These are phyloP conservation scores for Carex parvula DNA, from an alignment of 176 grass and related monocot species.

Conservation along the genomic window DNA sequence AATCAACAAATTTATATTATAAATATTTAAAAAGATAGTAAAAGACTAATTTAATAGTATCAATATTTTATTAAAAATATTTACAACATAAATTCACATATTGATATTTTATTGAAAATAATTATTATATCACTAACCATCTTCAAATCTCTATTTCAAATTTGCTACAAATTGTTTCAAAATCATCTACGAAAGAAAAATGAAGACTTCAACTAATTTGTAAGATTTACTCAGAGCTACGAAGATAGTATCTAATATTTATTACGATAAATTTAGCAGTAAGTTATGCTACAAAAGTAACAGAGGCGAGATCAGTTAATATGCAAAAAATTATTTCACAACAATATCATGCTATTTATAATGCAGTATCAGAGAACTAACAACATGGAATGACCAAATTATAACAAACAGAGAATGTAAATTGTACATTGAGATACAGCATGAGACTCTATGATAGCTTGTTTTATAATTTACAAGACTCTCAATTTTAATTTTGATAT, in stretches of 20 bases:
- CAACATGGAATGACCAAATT: background rate
- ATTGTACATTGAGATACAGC: background rate
- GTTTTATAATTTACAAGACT: background rate
- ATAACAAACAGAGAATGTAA: background rate
- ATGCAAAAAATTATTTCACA: background rate
- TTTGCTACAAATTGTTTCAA: no score
- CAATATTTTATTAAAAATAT: no score
- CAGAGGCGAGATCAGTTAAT: background rate
- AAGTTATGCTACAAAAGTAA: background rate
- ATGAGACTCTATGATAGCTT: background rate
- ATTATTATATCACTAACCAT: no score
- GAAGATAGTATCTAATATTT: background rate
- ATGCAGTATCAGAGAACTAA: background rate
- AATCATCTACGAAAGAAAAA: no score
- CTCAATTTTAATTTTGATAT: background rate
- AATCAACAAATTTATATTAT: no score
- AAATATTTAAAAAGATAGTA: no score
- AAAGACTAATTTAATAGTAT: no score
- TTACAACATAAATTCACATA: no score
- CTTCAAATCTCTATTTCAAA: no score
- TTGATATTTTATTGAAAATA: no score
- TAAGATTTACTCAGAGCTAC: no score
- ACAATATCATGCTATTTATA: background rate
- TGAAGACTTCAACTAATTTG: no score
- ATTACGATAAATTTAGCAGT: background rate